phyloP scores from a whole-genome alignment of 2,329 filamentous ascomycete genomes.

The Fusarium mundagurra region DNA sequence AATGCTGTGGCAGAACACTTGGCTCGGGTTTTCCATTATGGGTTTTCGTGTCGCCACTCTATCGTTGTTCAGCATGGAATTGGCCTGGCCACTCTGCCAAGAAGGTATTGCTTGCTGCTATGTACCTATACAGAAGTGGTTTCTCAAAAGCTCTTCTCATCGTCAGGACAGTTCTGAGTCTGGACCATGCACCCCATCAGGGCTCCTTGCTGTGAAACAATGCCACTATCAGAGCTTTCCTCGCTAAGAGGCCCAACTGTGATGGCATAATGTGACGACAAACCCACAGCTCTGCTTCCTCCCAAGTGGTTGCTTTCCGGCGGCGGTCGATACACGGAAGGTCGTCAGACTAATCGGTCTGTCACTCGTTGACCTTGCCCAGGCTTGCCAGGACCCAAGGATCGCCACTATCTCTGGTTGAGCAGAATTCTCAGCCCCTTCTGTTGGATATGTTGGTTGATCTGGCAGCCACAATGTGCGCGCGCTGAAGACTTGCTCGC shows the following conservation, averaged over 20 bases:
- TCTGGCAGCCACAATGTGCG: conserved; percentile 14
- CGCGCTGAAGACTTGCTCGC: conserved; percentile 17
- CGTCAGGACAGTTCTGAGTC: conserved; percentile 24
- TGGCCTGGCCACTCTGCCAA: not conserved
- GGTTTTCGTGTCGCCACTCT: conserved; percentile 13
- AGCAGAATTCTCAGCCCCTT: not conserved
- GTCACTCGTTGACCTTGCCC: conserved; percentile 14
- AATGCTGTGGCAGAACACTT: not conserved
- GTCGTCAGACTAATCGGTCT: conserved; percentile 13
- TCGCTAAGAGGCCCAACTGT: conserved; percentile 28
- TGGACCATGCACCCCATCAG: conserved; percentile 30
- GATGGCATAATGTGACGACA: conserved; percentile 34
- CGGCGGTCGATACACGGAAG: conserved; percentile 5
- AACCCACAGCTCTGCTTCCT: conserved; percentile 28
- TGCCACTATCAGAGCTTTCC: conserved; percentile 29
- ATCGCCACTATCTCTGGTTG: not conserved
- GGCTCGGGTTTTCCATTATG: not conserved
- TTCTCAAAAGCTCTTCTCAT: conserved; percentile 7
- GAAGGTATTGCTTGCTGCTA: conserved; percentile 5
- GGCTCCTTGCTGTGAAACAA: conserved; percentile 41
- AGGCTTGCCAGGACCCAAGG: not conserved
- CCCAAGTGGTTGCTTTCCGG: conserved; percentile 24
- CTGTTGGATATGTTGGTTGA: not conserved
- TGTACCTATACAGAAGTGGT: not conserved
- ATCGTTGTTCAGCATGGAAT: conserved; percentile 8